Conservation (phyloP, 108 stramenopile genomes). For the Skeletonema potamos region DNA sequence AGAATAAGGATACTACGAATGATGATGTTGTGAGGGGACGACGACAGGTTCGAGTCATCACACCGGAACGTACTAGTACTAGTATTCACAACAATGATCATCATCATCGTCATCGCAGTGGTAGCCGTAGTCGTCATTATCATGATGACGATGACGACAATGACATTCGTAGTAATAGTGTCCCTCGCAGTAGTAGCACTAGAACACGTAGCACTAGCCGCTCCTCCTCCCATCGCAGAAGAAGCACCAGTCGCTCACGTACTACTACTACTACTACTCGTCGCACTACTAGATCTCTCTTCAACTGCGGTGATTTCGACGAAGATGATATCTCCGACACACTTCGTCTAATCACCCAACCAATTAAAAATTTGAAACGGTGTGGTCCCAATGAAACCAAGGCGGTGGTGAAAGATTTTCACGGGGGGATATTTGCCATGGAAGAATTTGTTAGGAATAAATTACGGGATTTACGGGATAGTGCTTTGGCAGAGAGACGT, state of each 20-base stretch:
- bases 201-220: not conserved
- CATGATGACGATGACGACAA: too few species aligned
- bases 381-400: not conserved
- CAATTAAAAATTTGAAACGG: not conserved
- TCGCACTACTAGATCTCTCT: too few species aligned
- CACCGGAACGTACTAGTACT: too few species aligned
- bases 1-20: too few species aligned
- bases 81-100: too few species aligned
- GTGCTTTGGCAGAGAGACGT: too few species aligned
- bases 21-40: too few species aligned
- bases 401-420: not conserved
- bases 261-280: too few species aligned
- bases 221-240: not conserved
- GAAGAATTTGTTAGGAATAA: not conserved
- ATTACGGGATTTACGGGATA: not conserved
- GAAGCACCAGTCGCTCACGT: not conserved
- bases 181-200: not conserved
- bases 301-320: not conserved
- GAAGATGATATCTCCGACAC: not conserved
- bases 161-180: too few species aligned
- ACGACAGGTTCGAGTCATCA: too few species aligned
- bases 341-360: not conserved
- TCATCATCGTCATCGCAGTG: too few species aligned
- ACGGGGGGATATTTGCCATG: not conserved
- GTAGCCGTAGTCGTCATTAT: too few species aligned